Evolutionary conservation across 306 rosid genomes (phyloP).

Genomic region (Purshia tridentata): DNA sequence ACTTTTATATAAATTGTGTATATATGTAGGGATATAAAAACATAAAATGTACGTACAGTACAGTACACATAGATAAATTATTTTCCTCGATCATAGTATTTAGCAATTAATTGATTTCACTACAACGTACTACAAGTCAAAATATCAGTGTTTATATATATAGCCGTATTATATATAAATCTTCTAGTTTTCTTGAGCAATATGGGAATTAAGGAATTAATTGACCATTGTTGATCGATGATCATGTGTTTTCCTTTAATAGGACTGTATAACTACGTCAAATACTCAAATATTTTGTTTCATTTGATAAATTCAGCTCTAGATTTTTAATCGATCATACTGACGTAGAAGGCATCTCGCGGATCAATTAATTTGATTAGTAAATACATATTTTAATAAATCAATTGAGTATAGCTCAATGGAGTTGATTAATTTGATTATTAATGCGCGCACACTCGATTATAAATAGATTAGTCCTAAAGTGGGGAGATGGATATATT

Average conservation of each 20-base stretch:
- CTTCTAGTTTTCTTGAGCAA: no score
- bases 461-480: not conserved
- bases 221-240: no score
- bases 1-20: no score
- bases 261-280: no score
- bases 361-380: not conserved
- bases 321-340: no score
- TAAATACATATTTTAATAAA: not conserved
- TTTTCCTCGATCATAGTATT: no score
- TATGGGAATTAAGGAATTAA: no score
- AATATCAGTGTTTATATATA: not conserved
- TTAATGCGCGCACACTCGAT: not conserved
- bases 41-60: no score
- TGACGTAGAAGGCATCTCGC: not conserved
- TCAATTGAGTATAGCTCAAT: not conserved
- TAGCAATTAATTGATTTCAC: not conserved
- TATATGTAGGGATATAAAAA: no score
- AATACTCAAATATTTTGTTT: not conserved
- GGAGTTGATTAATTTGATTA: conserved; percentile 1
- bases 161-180: no score
- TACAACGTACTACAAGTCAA: not conserved
- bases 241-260: no score
- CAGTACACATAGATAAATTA: no score
- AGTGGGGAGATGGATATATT: not conserved
- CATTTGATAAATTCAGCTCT: not conserved